Evolutionary conservation across 1,139 yeast genomes (phyloP), one percentile per base, ranked within the genome.

Genomic region (Yamadazyma trypodendri): DNA sequence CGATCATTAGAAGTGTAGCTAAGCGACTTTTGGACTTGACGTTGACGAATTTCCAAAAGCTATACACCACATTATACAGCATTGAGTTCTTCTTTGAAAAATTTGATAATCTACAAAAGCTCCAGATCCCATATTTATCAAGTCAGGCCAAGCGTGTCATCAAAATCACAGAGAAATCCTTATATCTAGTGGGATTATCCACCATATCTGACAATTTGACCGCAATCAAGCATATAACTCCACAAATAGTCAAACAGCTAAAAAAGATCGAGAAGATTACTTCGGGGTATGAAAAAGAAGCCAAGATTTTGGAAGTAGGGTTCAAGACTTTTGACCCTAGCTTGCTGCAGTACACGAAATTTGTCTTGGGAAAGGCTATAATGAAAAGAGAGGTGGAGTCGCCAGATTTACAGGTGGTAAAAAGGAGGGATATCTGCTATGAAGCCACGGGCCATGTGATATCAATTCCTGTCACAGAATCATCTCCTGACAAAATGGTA

Each of bases 381-480:
- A 52, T 71, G 40, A 68, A 68, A 44, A 48, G 66, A 39, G 65
- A 63, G 3, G 52, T 71, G 18, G 49, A 49, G n/a, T 49, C 41
- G 3, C 28, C 38, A 3, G 64, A 64, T 28, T 70, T 75, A 44
- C 62, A 58, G 42, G 49, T 69, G 29, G 56, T 70, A 22, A 56
- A 52, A 35, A 51, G 77, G 39, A 51, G 77, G 44, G 64, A 63
- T 13, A 55, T 70, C 16, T 71, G 77, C 38, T 62, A 54, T 38
- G 70, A 60, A 44, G 75, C 76, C 1, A 69, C 72, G 1, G 73
- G 66, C 36, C 64, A 65, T 42, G 74, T 70, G 22, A 69, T 69
- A 8, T 61, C 68, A 42, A 70, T 71, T 21, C 76, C 76, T 2
- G 53, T 68, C 23, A 56, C 65, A 2, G 69, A 65, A 38, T 64